Evolutionary conservation across 2,329 filamentous ascomycete genomes (phyloP), one percentile per base, ranked within the genome.

Genomic region (Seiridium unicorne): DNA sequence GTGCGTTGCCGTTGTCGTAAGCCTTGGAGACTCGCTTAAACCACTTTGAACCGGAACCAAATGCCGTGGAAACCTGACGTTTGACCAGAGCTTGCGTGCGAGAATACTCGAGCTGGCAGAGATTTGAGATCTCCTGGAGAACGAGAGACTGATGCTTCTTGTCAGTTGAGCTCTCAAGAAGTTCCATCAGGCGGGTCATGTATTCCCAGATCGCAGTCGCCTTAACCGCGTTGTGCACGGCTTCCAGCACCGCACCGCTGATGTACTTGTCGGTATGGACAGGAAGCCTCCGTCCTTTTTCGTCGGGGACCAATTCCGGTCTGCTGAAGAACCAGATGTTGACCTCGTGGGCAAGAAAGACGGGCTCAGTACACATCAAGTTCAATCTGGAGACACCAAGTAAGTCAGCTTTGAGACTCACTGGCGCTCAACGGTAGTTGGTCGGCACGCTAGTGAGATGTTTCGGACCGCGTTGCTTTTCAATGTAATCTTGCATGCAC

Each of bases 91-190:
- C 62, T 44, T 80, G 77, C 0, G 70, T 65, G 1, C 77, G 75
- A 1, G 47, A 55, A 51, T 76, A 82, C 55, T 81, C 79, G 0
- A 79, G 60, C n/a, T 81, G 69, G 31, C 74, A 78, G 3, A 79
- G 58, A 51, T 81, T 81, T 34, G 75, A 72, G 0, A 82, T 61
- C 54, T 84, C 80, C 60, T 83, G 79, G 2, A 80, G 68, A 7
- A 82, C 57, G 1, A 76, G 69, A 1, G 63, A 64, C 4, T 65
- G 69, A 44, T 72, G 71, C 0, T 64, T 60, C 63, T 76, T 79
- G 42, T 69, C 65, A 1, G 61, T 58, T 0, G 58, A 60, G 4
- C 4, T 47, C 4, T 72, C 56, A 1, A 80, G 69, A 1, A 74
- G 62, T 4, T 72, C 62, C 1, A 83, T 64, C 1, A 81, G 72